Evolutionary conservation across 192 early-diverging fungal genomes (phyloP), one percentile per base, ranked within the genome.

Genomic region (Backusella liffmaniae): DNA sequence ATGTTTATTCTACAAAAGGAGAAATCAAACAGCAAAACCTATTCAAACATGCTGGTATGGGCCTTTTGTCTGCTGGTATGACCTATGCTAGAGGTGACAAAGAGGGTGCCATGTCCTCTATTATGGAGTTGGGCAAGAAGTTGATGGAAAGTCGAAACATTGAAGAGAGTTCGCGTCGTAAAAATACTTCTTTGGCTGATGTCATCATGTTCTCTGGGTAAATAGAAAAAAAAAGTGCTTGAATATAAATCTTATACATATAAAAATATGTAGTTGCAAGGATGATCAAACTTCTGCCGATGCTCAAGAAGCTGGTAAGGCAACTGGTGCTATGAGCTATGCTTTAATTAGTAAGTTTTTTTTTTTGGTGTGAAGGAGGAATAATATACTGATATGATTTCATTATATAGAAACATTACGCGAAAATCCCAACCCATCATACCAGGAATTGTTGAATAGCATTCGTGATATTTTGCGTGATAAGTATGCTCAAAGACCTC

Each of bases 251-350:
- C 46, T 49, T 49, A 49, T 5, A 49, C 13, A 49, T 49, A 49
- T 16, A 49, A 30, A 30, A 30, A 30, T 30, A 67, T 67, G 12
- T 67, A 67, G 66, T n/a, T 95, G 94, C 80, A 93, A 92, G 73
- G 94, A 95, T 74, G 85, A 86, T 66, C 93, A 95, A 78, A 95
- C 94, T 13, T 93, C 92, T 29, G 93, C 93, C 3, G 94, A 95
- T 82, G 84, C 93, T 34, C 85, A 87, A 53, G 85, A 90, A 23
- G 84, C 83, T 26, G 87, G 84, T 10, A 75, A 78, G 18, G 86
- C 88, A 76, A 93, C 91, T 0, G 93, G 92, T 32, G 93, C 92
- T 23, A 93, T 93, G 91, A 89, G 90, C 32, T 87, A 93, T 62
- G 91, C 94, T 0, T 91, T 95, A 18, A 88, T 88, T 36, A 84